Conservation (phyloP, 257 asterid species). For the Avicennia marina region DNA sequence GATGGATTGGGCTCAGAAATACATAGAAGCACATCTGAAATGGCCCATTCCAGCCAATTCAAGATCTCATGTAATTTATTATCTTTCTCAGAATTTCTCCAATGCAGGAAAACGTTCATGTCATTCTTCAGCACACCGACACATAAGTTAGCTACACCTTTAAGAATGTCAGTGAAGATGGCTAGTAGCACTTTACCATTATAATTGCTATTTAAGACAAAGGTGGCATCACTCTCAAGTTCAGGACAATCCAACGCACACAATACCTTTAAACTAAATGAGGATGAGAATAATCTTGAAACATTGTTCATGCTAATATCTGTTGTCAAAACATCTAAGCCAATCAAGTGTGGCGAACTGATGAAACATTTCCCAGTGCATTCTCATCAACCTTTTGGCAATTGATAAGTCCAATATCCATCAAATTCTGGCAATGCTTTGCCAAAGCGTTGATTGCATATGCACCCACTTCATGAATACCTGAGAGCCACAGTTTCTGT, state of each 20-base stretch:
- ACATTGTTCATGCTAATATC: slow-evolving; percentile 42
- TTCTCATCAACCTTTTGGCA: slow-evolving; percentile 59
- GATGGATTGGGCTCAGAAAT: slow-evolving; percentile 71
- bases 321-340: slow-evolving; percentile 79
- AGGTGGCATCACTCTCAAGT: slow-evolving; percentile 53
- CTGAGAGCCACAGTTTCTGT: slow-evolving; percentile 61
- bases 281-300: slow-evolving; percentile 47
- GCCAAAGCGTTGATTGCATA: slow-evolving; percentile 72
- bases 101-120: slow-evolving; percentile 44
- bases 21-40: slow-evolving; percentile 69
- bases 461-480: slow-evolving; percentile 61
- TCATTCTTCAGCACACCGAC: slow-evolving; percentile 41
- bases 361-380: slow-evolving; percentile 48
- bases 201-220: slow-evolving; percentile 41
- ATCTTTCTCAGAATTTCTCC: slow-evolving; percentile 42
- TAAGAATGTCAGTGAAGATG: slow-evolving; percentile 49
- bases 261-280: slow-evolving; percentile 50
- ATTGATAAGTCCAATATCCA: slow-evolving; percentile 66
- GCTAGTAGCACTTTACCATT: slow-evolving; percentile 62
- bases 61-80: slow-evolving; percentile 43
- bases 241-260: slow-evolving; percentile 63
- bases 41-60: slow-evolving; percentile 75
- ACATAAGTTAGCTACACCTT: slow-evolving; percentile 51
- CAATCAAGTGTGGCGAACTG: slow-evolving; percentile 57
- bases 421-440: slow-evolving; percentile 44